These are phyloP conservation scores for Grifola frondosa DNA, from an alignment of 1,284 basidiomycete genomes.

Conservation along the genomic window DNA sequence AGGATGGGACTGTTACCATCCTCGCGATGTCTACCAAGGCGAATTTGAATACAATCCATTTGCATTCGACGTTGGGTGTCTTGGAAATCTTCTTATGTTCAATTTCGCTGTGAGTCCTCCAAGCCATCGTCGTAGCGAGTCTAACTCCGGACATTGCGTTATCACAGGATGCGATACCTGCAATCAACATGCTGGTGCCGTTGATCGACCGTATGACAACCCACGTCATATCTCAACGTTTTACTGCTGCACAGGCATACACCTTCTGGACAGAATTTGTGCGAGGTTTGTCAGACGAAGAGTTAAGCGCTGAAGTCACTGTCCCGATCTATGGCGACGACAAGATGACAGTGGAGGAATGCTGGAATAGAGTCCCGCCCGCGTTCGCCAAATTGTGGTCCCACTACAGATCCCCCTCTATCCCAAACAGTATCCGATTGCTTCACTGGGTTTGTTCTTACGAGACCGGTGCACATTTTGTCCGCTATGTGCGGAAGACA, in stretches of 20 bases:
- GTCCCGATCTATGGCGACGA: too few relatives aligned
- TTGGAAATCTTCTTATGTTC: conserved; percentile 1
- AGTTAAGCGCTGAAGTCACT: too few relatives aligned
- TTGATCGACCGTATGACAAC: conserved; percentile 14
- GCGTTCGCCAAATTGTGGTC: too few relatives aligned
- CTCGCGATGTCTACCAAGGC: not conserved
- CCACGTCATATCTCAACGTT: not conserved
- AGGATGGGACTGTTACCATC: not conserved
- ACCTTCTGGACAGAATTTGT: too few relatives aligned
- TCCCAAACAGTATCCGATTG: too few relatives aligned
- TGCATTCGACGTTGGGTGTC: conserved; percentile 8
- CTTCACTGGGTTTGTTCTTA: too few relatives aligned
- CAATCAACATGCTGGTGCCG: conserved; percentile 1
- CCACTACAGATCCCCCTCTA: too few relatives aligned
- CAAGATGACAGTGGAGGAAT: too few relatives aligned
- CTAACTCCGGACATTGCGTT: not conserved
- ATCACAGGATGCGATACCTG: not conserved
- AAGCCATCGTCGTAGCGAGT: not conserved
- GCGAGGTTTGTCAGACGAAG: too few relatives aligned
- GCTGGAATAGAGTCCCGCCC: too few relatives aligned
- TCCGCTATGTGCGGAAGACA: too few relatives aligned
- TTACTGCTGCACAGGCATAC: conserved; percentile 7
- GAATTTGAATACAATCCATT: conserved; percentile 7
- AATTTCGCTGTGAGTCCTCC: not conserved
- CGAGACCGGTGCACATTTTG: too few relatives aligned